Conservation (phyloP, 257 asterid species). For the Datura wrightii region DNA sequence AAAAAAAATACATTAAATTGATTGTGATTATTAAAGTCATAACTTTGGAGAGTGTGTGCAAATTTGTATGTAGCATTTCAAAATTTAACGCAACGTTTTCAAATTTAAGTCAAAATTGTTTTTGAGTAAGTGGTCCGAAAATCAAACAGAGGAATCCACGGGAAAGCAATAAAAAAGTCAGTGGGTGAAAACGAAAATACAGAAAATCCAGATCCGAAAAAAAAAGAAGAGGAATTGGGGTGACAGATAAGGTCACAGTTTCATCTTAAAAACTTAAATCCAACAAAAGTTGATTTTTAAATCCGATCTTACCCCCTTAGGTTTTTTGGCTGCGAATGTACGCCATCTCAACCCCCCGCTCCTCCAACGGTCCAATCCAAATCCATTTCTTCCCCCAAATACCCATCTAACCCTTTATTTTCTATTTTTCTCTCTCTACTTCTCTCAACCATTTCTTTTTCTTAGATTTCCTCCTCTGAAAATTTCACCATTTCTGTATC, state of each 20-base stretch:
- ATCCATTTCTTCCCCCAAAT: not conserved
- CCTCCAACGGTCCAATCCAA: conserved; percentile 27
- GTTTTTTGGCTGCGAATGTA: conserved; percentile 27
- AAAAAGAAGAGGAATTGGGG: not conserved
- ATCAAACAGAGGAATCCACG: not conserved
- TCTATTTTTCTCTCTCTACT: not conserved
- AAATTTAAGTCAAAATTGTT: not conserved
- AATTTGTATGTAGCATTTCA: no score
- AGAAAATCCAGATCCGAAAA: conserved; percentile 6
- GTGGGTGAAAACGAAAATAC: conserved; percentile 26
- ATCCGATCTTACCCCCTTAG: conserved; percentile 32
- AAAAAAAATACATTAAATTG: no score
- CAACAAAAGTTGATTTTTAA: not conserved
- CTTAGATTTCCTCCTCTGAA: conserved; percentile 16
- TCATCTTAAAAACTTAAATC: conserved; percentile 3
- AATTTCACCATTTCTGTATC: conserved; percentile 27
- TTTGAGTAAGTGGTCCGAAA: not conserved
- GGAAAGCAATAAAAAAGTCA: not conserved
- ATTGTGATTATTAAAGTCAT: no score
- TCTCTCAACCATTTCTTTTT: not conserved
- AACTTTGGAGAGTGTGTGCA: no score
- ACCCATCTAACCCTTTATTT: not conserved
- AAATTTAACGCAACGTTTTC: not conserved
- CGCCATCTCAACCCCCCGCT: not conserved
- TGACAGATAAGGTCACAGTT: not conserved